Evolutionary conservation across 768 basidiomycete species (phyloP), one percentile per base, ranked within the genome.

Genomic region (Mycena alexandri): DNA sequence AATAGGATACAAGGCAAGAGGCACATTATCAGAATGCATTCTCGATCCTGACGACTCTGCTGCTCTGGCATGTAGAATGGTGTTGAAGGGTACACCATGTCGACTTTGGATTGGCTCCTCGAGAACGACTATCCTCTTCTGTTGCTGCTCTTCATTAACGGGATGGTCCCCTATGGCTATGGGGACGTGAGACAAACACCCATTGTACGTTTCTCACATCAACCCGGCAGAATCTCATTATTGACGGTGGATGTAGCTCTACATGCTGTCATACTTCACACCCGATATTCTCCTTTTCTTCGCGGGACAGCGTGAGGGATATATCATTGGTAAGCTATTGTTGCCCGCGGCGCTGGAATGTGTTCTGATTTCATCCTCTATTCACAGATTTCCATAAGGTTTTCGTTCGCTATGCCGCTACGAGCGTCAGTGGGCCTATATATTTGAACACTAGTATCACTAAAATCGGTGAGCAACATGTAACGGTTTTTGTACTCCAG

Each of bases 351-450:
- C 56, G 25, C 44, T 58, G 29, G 44, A 58, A 58, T 58, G 44
- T 46, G 56, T 46, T 58, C 29, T 46, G 56, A 58, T 57, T 57
- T 57, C 42, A 57, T 58, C 29, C 56, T 58, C 56, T 46, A 58
- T 47, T 58, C 56, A 44, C 56, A 58, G 56, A 60, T 48, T 60
- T 60, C 58, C 58, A 60, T 38, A 36, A 60, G 46, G 58, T 60
- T 48, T 48, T 60, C 46, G 58, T 60, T 48, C 58, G 46, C 22
- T 60, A 60, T 50, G 58, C 58, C 13, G 58, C 46, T 38, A 60
- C 58, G 46, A 58, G 56, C 56, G 36, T 60, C 58, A 41, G 34
- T 60, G 47, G 58, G 36, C 58, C 58, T 38, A 60, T 60, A 60
- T 21, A 60, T 48, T 50, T 60, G 22, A 50, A 60, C 58, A 60